Percentiles rank a stretch among this genome's conserved stretches.
phyloP scores from a whole-genome alignment of 1,284 basidiomycete species.

The Ceratobasidium theobromae region DNA sequence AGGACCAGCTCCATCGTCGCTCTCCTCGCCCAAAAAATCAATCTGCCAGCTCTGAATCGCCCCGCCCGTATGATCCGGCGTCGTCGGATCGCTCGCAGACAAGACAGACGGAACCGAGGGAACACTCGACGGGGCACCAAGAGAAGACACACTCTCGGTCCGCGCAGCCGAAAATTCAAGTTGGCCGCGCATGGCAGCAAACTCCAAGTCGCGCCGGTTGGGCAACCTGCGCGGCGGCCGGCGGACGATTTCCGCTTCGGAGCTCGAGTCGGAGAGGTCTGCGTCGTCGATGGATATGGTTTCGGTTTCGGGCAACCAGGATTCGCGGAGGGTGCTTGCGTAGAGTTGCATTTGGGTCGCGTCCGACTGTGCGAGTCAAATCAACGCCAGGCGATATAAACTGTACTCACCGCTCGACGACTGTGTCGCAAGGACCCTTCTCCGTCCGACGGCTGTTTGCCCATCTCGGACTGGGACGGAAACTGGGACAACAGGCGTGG shows the following conservation, averaged over 20 bases:
- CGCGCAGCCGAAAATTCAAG: constrained; percentile 50
- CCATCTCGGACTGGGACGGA: constrained; percentile 4
- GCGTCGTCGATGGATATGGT: constrained; percentile 38
- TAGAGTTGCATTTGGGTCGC: constrained; percentile 23
- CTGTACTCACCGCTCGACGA: neutral
- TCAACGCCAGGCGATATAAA: neutral
- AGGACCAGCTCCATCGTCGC: constrained; percentile 64
- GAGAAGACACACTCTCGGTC: constrained; percentile 70
- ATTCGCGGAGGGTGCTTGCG: constrained; percentile 16
- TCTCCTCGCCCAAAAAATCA: constrained; percentile 74
- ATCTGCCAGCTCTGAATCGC: constrained; percentile 74
- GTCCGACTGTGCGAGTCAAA: constrained; percentile 1
- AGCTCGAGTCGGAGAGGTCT: constrained; percentile 37
- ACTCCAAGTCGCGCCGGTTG: constrained; percentile 72
- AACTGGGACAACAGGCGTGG: neutral
- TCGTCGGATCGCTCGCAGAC: constrained; percentile 40
- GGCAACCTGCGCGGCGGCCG: constrained; percentile 58
- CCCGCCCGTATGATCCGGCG: constrained; percentile 40
- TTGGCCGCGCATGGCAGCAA: constrained; percentile 53
- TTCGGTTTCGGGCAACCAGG: constrained; percentile 32
- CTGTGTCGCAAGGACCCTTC: constrained; percentile 12
- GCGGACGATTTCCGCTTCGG: constrained; percentile 34
- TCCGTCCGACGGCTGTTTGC: neutral
- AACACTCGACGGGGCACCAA: constrained; percentile 56
- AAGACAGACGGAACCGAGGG: constrained; percentile 47